A percentile compares a stretch with the other conserved stretches of the same genome.
These are phyloP conservation scores for Mycena rosella DNA, from an alignment of 768 basidiomycete genomes.

Conservation along the genomic window DNA sequence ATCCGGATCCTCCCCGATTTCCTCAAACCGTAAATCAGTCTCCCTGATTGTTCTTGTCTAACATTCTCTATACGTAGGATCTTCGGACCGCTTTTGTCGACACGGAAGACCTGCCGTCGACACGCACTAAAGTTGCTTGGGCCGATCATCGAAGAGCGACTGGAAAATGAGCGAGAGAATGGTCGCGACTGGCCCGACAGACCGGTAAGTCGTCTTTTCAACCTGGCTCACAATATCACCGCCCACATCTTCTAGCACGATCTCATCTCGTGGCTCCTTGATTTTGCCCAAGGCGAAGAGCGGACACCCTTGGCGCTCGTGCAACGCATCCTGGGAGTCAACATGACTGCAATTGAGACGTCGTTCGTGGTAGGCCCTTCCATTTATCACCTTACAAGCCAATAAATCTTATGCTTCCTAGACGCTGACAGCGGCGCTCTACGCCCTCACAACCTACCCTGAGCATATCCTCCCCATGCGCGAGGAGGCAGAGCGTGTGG, in stretches of 20 bases:
- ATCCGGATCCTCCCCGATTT: background rate
- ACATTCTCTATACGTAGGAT: background rate
- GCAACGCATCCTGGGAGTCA: background rate
- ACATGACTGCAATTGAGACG: constrained; percentile 5
- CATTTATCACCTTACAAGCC: background rate
- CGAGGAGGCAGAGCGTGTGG: constrained; percentile 7
- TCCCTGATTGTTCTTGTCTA: background rate
- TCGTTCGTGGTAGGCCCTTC: background rate
- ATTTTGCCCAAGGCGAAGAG: constrained; percentile 6
- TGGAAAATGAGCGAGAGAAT: constrained; percentile 36
- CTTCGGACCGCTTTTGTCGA: background rate
- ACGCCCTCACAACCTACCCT: background rate
- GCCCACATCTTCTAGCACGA: background rate
- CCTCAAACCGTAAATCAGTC: constrained; percentile 1
- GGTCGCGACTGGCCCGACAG: constrained; percentile 45
- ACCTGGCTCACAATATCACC: background rate
- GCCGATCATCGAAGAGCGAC: constrained; percentile 48
- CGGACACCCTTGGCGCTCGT: background rate
- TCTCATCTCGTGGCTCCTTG: constrained; percentile 16
- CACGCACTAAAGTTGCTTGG: constrained; percentile 35
- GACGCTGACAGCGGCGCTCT: constrained; percentile 26
- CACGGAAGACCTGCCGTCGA: background rate
- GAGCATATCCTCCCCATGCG: too few species aligned
- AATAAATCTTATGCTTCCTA: background rate
- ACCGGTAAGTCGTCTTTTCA: constrained; percentile 41